These are phyloP conservation scores for Simplicillium sp. DNA, from an alignment of 2,329 filamentous ascomycete species.

Conservation along the genomic window DNA sequence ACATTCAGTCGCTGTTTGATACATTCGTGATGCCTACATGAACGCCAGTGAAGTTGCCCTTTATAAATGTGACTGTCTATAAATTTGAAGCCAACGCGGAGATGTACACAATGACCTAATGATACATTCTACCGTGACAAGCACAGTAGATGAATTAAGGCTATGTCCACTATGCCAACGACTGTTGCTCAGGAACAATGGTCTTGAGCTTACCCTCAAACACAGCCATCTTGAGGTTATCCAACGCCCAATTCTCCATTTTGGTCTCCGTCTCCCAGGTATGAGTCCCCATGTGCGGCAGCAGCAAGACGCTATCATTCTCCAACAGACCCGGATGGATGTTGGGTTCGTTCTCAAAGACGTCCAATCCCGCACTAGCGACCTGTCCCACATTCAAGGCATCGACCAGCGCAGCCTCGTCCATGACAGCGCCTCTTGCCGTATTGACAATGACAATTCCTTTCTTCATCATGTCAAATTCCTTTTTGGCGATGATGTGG, in stretches of 20 bases:
- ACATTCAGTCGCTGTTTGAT: too few relatives aligned
- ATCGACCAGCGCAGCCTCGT: constrained; percentile 69
- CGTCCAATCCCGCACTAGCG: constrained; percentile 64
- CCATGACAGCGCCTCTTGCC: constrained; percentile 71
- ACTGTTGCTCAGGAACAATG: constrained; percentile 61
- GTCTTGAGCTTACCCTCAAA: constrained; percentile 53
- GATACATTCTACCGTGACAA: too few relatives aligned
- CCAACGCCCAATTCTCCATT: constrained; percentile 70
- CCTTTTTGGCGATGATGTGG: constrained; percentile 61
- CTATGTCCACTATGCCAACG: too few relatives aligned
- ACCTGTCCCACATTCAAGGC: constrained; percentile 64
- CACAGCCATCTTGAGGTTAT: constrained; percentile 57
- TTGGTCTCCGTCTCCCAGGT: constrained; percentile 55
- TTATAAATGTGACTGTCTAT: too few relatives aligned
- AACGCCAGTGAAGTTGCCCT: too few relatives aligned
- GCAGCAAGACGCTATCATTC: constrained; percentile 62
- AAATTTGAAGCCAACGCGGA: too few relatives aligned
- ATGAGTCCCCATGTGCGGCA: constrained; percentile 83
- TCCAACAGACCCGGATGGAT: constrained; percentile 62
- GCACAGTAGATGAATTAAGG: too few relatives aligned
- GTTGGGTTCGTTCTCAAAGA: constrained; percentile 73
- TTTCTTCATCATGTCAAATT: constrained; percentile 70
- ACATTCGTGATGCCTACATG: too few relatives aligned
- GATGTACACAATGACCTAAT: too few relatives aligned
- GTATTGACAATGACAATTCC: constrained; percentile 76